Base-by-base conservation (phyloP, 805 yeast genomes). In the Ogataea salicorniae region DNA sequence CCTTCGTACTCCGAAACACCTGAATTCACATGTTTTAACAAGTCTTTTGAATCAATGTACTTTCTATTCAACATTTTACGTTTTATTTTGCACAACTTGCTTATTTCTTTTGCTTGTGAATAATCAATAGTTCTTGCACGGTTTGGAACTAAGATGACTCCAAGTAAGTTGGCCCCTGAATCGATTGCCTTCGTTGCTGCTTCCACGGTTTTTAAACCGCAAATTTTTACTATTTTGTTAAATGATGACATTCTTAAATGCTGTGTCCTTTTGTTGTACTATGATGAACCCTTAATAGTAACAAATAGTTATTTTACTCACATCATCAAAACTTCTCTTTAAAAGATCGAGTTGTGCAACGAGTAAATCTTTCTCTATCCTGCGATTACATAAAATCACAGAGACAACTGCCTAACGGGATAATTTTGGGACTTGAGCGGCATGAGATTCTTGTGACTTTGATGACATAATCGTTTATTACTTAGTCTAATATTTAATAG, bases 121-220 rank as follows among this genome's bases (percentile, higher is more conserved):
- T 61, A 58, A 26, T 71, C 70, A 1, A 89, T 76, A 0, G 96
- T 87, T 46, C 99, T 76, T 36, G 77, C 76, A 47, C 96, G 70
- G 20, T 77, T 77, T 0, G 97, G 98, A 2, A 90, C 98, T 61
- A 94, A 64, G 29, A 94, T 94, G 55, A 87, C 79, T 1, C 99
- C 99, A 2, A 92, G 58, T 37, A 88, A 63, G 53, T 85, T 79
- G 0, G 97, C 91, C 0, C 95, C 95, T 6, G 71, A 52, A 0
- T 76, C 78, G 0, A 90, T 67, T 0, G 97, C 97, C 5, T 57
- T 59, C n/a, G 66, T 51, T 0, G 97, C 97, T 0, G 87, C 87
- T 41, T 81, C 84, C 0, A 66, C 61, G 2, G 84, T 73, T 54
- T 78, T 77, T 20, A 92, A 62, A 0, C 99, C 99, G 63, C 99